Base-by-base conservation (phyloP, 148 eudicot genomes). In the Agrostemma githago region DNA sequence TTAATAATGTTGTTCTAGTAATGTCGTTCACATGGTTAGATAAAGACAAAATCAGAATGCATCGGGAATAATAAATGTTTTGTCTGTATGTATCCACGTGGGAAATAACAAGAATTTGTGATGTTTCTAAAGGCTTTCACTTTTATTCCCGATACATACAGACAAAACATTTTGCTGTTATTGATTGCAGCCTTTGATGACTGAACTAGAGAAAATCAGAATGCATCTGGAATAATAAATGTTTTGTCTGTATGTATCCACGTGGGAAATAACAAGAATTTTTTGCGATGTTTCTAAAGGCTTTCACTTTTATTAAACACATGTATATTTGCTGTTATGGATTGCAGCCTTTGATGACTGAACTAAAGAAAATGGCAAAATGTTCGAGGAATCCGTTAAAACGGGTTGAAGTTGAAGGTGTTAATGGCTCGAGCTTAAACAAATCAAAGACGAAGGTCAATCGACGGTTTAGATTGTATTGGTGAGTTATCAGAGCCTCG, bases 361-460 rank as follows among this genome's bases (percentile, higher is more conserved):
- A 61, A 61, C 38, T 61, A 6, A 3, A 61, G 10, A 38, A 40
- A 3, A 65, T 65, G 68, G 43, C 43, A 40, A 38, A 65, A 4
- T 65, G 68, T 39, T 39, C 46, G 68, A 4, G 17, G 16, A 44
- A 65, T 65, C 68, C 68, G 0, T 65, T 65, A 42, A 65, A 65
- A 39, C 17, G 46, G 44, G n/a, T 65, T 3, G 19, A 65, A 38
- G 43, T 65, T 14, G 19, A 38, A 65, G 43, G 43, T 38, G 16
- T 6, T 15, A 65, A 15, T 5, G 12, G 68, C 68, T 65, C 20
- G 12, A 65, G 14, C 40, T 11, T 40, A 3, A 6, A 38, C 46
- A 17, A 12, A 17, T 7, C 43, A 39, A 9, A n/a, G 46, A 26
- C 0, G 34, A 65, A 38, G 68, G 44, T 65, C 15, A 15, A 38